A percentile compares a stretch with the other conserved stretches of the same genome.
Evolutionary conservation across 2,329 filamentous ascomycete species (phyloP).

Genomic region (Colletotrichum zoysiae): DNA sequence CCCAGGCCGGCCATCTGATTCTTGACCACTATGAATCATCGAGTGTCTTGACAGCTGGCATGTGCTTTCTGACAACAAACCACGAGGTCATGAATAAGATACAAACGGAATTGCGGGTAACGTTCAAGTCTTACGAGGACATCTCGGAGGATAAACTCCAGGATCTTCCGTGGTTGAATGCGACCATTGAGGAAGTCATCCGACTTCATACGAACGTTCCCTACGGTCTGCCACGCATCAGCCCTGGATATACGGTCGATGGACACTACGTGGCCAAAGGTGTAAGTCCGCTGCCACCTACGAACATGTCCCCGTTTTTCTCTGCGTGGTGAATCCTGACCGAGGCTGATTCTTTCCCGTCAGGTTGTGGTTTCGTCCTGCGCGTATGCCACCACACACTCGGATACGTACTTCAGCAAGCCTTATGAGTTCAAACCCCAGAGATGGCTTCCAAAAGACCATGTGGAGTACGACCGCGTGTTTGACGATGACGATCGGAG

Average conservation of each 20-base stretch:
- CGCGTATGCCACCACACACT: constrained; percentile 24
- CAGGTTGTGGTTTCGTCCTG: constrained; percentile 5
- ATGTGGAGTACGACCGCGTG: constrained; percentile 10
- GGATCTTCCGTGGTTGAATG: constrained; percentile 2
- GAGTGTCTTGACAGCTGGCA: neutral
- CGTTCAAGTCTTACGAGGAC: constrained; percentile 11
- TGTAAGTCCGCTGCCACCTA: too few relatives aligned
- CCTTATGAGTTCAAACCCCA: constrained; percentile 24
- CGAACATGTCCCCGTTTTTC: too few relatives aligned
- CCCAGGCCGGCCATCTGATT: constrained; percentile 6
- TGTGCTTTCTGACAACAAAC: constrained; percentile 1
- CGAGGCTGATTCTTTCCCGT: too few relatives aligned
- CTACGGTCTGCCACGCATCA: constrained; percentile 6
- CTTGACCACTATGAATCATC: constrained; percentile 13
- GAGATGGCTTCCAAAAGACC: constrained; percentile 22
- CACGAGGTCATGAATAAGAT: neutral
- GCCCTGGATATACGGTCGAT: neutral
- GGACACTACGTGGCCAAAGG: constrained; percentile 1
- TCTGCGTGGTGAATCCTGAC: too few relatives aligned
- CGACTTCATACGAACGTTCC: constrained; percentile 6
- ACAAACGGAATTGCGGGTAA: neutral
- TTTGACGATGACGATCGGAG: neutral
- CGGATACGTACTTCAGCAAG: constrained; percentile 14
- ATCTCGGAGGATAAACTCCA: constrained; percentile 7
- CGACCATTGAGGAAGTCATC: constrained; percentile 6